phyloP scores from a whole-genome alignment of 2,329 filamentous ascomycete genomes.

The Fusarium abutilonis region DNA sequence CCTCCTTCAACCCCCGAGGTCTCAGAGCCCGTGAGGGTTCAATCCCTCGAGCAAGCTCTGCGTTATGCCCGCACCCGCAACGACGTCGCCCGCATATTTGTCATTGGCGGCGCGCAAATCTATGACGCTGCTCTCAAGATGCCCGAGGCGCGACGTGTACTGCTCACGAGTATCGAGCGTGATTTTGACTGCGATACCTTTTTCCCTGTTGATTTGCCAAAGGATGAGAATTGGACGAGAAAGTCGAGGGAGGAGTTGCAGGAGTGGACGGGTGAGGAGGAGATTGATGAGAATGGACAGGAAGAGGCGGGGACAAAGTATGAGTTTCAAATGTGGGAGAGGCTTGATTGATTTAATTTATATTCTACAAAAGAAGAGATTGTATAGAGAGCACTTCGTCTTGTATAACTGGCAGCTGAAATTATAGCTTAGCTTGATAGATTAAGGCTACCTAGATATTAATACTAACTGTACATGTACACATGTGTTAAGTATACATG shows the following conservation, averaged over 20 bases:
- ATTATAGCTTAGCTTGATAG: too few relatives aligned
- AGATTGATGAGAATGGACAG: slow-evolving; percentile 64
- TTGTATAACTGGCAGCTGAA: too few relatives aligned
- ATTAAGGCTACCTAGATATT: too few relatives aligned
- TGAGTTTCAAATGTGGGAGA: slow-evolving; percentile 80
- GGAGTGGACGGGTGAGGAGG: slow-evolving; percentile 72
- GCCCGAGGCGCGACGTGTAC: slow-evolving; percentile 66
- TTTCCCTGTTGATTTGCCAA: slow-evolving; percentile 70
- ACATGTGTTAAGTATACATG: too few relatives aligned
- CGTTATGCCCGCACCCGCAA: slow-evolving; percentile 55
- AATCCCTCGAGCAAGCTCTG: slow-evolving; percentile 68
- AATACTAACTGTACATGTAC: too few relatives aligned
- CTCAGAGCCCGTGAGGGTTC: slow-evolving; percentile 63
- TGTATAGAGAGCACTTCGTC: too few relatives aligned
- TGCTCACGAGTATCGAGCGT: slow-evolving; percentile 73
- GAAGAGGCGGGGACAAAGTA: slow-evolving; percentile 73
- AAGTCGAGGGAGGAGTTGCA: slow-evolving; percentile 63
- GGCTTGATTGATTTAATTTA: slow-evolving; percentile 43
- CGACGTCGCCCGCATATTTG: slow-evolving; percentile 71
- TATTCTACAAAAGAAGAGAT: too few relatives aligned
- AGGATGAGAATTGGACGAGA: slow-evolving; percentile 64
- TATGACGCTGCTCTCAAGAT: slow-evolving; percentile 76
- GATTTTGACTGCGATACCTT: slow-evolving; percentile 82
- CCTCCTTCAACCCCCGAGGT: slow-evolving; percentile 14
- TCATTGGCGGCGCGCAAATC: slow-evolving; percentile 91